Percentiles rank a stretch among this genome's conserved stretches.
These are phyloP conservation scores for Hyphopichia pseudoburtonii DNA, from an alignment of 1,139 yeast species.

Conservation along the genomic window DNA sequence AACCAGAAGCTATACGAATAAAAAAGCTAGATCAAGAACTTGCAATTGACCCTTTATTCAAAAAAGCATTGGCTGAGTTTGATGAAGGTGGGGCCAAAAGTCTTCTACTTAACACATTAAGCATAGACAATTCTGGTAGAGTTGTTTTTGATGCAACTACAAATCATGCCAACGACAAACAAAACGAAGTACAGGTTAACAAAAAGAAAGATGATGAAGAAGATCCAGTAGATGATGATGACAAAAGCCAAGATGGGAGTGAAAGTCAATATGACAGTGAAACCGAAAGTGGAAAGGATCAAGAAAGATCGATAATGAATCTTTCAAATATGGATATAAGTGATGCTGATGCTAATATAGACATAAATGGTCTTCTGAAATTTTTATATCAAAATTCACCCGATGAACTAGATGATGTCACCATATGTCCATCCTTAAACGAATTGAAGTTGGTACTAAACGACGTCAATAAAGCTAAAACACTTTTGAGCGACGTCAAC, in stretches of 20 bases:
- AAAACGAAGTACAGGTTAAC: too few species aligned
- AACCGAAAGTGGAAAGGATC: conserved; percentile 2
- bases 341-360: conserved; percentile 10
- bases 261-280: conserved; percentile 7
- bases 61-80: conserved; percentile 85
- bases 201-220: conserved; percentile 10
- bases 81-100: conserved; percentile 97
- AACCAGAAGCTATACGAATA: conserved; percentile 60
- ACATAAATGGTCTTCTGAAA: conserved; percentile 20
- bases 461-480: conserved; percentile 58
- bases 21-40: conserved; percentile 76
- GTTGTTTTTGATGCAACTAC: conserved; percentile 63
- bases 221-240: conserved; percentile 12
- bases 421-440: conserved; percentile 63
- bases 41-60: conserved; percentile 83
- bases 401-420: conserved; percentile 36
- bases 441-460: conserved; percentile 57
- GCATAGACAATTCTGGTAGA: conserved; percentile 55
- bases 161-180: conserved; percentile 19
- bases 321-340: conserved; percentile 5
- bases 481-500: conserved; percentile 50
- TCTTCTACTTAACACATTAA: conserved; percentile 68
- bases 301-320: neutral
- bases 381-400: conserved; percentile 26
- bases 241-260: conserved; percentile 1